Evolutionary conservation across 306 rosid species (phyloP).

Genomic region (Cyamopsis tetragonoloba): DNA sequence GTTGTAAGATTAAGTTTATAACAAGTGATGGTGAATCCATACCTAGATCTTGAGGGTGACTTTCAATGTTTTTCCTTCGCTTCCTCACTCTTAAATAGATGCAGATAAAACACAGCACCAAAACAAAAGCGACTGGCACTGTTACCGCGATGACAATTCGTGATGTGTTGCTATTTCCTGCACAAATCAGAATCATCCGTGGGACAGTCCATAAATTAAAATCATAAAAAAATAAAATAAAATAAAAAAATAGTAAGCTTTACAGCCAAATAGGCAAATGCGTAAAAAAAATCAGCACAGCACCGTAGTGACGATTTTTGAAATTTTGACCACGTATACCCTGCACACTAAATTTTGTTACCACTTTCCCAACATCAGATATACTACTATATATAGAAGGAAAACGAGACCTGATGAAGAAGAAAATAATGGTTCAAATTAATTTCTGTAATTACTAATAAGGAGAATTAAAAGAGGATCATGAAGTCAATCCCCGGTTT

Average conservation of each 20-base stretch:
- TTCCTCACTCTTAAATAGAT: conserved; percentile 22
- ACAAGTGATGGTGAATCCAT: background rate
- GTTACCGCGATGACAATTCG: conserved; percentile 4
- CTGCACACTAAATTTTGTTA: too few relatives aligned
- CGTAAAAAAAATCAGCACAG: background rate
- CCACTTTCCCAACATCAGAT: too few relatives aligned
- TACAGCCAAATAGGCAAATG: too few relatives aligned
- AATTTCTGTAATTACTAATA: too few relatives aligned
- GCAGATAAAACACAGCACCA: conserved; percentile 13
- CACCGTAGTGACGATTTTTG: too few relatives aligned
- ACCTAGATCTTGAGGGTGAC: conserved; percentile 16
- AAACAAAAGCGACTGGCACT: conserved; percentile 19
- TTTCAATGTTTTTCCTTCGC: background rate
- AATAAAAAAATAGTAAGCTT: too few relatives aligned
- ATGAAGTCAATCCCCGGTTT: background rate
- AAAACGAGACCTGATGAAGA: too few relatives aligned
- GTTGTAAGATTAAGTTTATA: background rate
- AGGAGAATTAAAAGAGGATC: background rate
- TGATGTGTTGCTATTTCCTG: conserved; percentile 33
- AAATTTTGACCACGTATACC: too few relatives aligned
- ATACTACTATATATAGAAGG: too few relatives aligned
- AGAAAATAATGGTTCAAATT: too few relatives aligned
- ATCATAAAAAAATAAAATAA: conserved; percentile 4
- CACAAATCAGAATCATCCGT: conserved; percentile 8
- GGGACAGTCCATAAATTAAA: background rate